phyloP scores from a whole-genome alignment of 106 monocot genomes.

The Agapanthus africanus region DNA sequence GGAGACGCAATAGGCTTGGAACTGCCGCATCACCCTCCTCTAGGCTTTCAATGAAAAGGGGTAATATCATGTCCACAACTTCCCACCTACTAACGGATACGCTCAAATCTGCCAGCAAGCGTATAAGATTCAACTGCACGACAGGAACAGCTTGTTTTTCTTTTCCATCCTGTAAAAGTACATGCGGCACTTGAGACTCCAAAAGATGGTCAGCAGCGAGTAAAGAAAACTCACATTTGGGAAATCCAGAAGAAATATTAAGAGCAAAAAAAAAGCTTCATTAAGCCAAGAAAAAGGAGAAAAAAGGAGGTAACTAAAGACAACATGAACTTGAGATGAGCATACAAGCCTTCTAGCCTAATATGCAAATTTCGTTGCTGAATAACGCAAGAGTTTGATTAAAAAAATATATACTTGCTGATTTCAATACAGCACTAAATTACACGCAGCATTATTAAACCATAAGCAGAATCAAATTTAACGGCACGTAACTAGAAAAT shows the following conservation, averaged over 20 bases:
- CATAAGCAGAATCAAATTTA: background rate
- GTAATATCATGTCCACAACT: slow-evolving; percentile 98
- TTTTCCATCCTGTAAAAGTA: slow-evolving; percentile 69
- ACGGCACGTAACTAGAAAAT: background rate
- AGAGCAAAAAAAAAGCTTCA: background rate
- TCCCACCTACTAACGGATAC: slow-evolving; percentile 83
- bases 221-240: background rate
- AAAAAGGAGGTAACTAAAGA: background rate
- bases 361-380: background rate
- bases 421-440: background rate
- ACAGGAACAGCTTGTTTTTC: slow-evolving; percentile 57
- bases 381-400: background rate
- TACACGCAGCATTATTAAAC: too few relatives aligned
- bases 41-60: slow-evolving; percentile 94
- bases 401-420: background rate
- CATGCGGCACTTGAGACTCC: slow-evolving; percentile 20
- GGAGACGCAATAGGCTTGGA: slow-evolving; percentile 81
- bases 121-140: slow-evolving; percentile 75
- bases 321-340: background rate
- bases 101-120: slow-evolving; percentile 78
- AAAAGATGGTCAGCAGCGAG: slow-evolving; percentile 2
- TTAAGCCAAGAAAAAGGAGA: background rate
- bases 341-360: background rate
- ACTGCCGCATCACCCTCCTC: slow-evolving; percentile 95
- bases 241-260: background rate